Base-by-base conservation (phyloP, 164 flowering plant genomes). In the Hamamelis virginiana region DNA sequence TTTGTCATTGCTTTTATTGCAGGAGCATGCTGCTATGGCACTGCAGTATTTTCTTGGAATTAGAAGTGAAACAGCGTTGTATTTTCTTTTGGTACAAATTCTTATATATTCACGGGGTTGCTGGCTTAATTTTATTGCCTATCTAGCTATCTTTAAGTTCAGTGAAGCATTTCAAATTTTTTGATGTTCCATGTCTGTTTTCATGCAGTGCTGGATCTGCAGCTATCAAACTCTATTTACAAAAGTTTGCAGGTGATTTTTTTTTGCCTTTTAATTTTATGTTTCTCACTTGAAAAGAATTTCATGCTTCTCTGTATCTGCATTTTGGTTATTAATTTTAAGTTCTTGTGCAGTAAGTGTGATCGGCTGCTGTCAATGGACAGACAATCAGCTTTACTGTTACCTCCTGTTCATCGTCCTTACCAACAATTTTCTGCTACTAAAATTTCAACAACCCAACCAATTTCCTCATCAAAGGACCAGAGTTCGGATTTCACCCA, bases 21-120 rank as follows among this genome's bases (percentile, higher is more conserved):
- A 95, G 98, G 98, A 89, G 70, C 89, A 91, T 80, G 97, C 98
- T 72, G 79, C 80, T 41, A 78, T 77, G 72, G 98, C 97, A 46
- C 74, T 93, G 79, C 99, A 96, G 74, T 83, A 81, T 85, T 91
- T 96, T 69, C 77, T 86, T 47, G 86, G 90, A 25, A 50, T 67
- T 57, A 78, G 79, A 58, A 28, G 78, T 56, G 88, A 86, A 75
- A 78, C 82, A 28, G 80, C 94, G 27, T 70, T 93, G 8, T 71
- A 84, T 75, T 75, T 76, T 63, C 81, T 91, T 52, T 44, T 93
- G 98, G 97, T 94, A 86, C 65, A 63, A 62, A 58, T 60, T 69
- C 57, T 21, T 50, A 27, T 38, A 18, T 51, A 47, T 18, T 45
- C 8, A 23, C 23, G 58, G 14, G 27, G 14, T 53, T 21, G n/a